Conservation (phyloP, 2,329 filamentous ascomycete genomes). For the Penicillium sp. region DNA sequence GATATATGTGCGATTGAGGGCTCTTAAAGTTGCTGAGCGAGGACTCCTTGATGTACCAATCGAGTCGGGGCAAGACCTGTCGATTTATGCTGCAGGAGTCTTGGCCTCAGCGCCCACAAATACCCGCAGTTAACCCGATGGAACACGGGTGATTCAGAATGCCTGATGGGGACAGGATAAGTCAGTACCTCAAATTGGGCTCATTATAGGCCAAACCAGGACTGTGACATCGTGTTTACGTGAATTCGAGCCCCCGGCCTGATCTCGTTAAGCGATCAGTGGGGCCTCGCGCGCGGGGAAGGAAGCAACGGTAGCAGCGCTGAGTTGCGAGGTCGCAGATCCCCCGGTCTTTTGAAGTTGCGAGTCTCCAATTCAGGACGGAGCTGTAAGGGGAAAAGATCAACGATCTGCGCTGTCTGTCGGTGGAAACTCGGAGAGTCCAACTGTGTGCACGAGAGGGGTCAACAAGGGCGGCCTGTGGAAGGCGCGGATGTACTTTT, state of each 20-base stretch:
- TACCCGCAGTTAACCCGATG: conserved; percentile 4
- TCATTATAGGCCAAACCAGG: background rate
- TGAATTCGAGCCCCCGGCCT: background rate
- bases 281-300: conserved; percentile 10
- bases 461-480: conserved; percentile 7
- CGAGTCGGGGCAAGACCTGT: background rate
- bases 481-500: background rate
- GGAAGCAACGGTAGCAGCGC: conserved; percentile 26
- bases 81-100: conserved; percentile 3
- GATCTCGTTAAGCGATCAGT: background rate
- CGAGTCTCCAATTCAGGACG: conserved; percentile 10
- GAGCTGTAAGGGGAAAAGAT: conserved; percentile 6
- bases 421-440: conserved; percentile 10
- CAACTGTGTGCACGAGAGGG: background rate
- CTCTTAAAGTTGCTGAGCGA: background rate
- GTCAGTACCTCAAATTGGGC: background rate
- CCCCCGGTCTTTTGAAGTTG: conserved; percentile 5
- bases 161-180: background rate
- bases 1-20: background rate
- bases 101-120: background rate
- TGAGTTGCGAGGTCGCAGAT: conserved; percentile 11
- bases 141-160: background rate
- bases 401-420: conserved; percentile 20
- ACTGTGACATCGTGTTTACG: conserved; percentile 7
- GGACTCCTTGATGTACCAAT: background rate